Conservation (phyloP, 176 grass and related monocot genomes). For the Avena eriantha region DNA sequence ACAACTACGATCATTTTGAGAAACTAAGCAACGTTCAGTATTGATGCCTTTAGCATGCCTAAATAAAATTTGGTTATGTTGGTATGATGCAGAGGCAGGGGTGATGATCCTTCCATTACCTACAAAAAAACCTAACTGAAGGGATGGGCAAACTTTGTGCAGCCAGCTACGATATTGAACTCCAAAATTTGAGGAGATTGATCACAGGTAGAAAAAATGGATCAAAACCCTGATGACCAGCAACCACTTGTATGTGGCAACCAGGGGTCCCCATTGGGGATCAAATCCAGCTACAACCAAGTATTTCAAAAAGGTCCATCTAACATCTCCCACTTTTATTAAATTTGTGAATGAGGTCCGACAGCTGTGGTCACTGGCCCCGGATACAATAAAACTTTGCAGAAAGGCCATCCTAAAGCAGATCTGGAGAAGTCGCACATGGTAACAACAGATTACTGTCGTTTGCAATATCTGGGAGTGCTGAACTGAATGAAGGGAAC, state of each 20-base stretch:
- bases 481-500: not conserved
- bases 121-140: not conserved
- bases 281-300: not conserved
- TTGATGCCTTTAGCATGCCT: not conserved
- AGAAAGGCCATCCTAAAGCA: not conserved
- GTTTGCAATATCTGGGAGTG: not conserved
- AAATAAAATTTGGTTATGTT: not conserved
- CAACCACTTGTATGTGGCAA: not conserved
- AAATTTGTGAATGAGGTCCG: slow-evolving; percentile 15
- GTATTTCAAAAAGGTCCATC: not conserved
- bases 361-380: slow-evolving; percentile 5
- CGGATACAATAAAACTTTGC: not conserved
- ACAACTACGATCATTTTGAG: no score
- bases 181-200: not conserved
- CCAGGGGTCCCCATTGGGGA: not conserved
- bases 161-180: not conserved
- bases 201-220: not conserved
- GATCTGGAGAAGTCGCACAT: not conserved
- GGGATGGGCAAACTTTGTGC: not conserved
- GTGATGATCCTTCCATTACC: not conserved
- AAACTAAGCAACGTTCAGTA: no score
- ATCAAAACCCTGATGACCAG: no score
- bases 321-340: not conserved
- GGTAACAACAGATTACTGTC: not conserved
- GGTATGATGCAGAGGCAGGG: not conserved